A percentile compares a stretch with the other conserved stretches of the same genome.
Evolutionary conservation across 2,329 filamentous ascomycete species (phyloP).

Genomic region (Colletotrichum endophyticum): DNA sequence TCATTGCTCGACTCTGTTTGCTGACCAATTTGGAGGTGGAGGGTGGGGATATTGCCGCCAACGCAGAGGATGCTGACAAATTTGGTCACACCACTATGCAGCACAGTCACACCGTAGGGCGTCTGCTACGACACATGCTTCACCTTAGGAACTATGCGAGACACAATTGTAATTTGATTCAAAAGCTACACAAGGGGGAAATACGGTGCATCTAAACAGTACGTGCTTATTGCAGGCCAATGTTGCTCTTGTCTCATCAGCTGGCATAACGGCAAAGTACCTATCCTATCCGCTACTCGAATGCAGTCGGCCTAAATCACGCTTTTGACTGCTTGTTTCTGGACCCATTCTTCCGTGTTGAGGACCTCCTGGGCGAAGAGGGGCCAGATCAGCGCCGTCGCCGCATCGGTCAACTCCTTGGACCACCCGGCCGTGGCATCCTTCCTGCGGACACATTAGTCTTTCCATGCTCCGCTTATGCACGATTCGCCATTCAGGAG

Average conservation of each 20-base stretch:
- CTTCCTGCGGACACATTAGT: not conserved
- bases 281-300: not conserved
- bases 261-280: not conserved
- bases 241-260: not conserved
- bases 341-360: not conserved
- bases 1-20: not conserved
- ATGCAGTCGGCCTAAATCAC: not conserved
- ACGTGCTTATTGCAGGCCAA: not conserved
- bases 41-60: not conserved
- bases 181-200: not conserved
- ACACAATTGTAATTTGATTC: not conserved
- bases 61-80: not conserved
- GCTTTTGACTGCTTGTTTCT: not conserved
- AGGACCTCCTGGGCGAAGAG: not conserved
- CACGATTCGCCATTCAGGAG: rapidly evolving
- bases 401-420: not conserved
- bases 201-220: not conserved
- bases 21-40: not conserved
- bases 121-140: not conserved
- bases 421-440: not conserved
- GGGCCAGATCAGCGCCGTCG: not conserved
- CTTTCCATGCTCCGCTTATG: not conserved
- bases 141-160: not conserved
- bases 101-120: not conserved
- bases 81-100: not conserved